These are phyloP conservation scores for Cladosporium sp. DNA, from an alignment of 2,329 filamentous ascomycete genomes.

Conservation along the genomic window DNA sequence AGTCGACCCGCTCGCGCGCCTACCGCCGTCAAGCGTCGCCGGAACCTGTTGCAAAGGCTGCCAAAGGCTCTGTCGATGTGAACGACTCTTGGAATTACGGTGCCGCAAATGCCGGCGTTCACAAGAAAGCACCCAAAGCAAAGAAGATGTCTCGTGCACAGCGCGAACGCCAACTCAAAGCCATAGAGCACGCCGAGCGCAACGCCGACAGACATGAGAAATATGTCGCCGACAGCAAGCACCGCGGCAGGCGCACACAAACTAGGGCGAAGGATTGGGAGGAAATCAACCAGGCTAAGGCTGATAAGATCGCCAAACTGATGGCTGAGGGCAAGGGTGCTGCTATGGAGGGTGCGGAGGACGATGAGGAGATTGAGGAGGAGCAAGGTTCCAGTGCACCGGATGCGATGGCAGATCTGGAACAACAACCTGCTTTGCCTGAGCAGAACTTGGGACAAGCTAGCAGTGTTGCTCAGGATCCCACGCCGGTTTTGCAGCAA, in stretches of 20 bases:
- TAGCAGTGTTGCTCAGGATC: conserved; percentile 1
- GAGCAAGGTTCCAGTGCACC: neutral
- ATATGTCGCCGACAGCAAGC: conserved; percentile 51
- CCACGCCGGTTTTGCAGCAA: conserved; percentile 6
- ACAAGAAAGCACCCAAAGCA: conserved; percentile 57
- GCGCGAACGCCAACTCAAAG: conserved; percentile 49
- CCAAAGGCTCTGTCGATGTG: conserved; percentile 44
- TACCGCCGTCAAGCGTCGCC: conserved; percentile 68
- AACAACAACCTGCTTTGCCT: conserved; percentile 8
- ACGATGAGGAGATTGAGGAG: conserved; percentile 9
- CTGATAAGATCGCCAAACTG: conserved; percentile 7
- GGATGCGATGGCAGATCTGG: conserved; percentile 9
- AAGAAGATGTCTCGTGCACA: conserved; percentile 51
- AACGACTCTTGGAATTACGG: conserved; percentile 63
- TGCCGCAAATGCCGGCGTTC: conserved; percentile 64
- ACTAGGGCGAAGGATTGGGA: conserved; percentile 28
- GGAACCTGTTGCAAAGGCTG: conserved; percentile 37
- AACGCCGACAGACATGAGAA: conserved; percentile 51
- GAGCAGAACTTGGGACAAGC: conserved; percentile 10
- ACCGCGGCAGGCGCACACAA: conserved; percentile 42
- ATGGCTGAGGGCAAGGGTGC: conserved; percentile 6
- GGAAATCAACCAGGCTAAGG: conserved; percentile 28
- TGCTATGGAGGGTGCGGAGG: conserved; percentile 6
- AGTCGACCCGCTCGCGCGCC: conserved; percentile 67
- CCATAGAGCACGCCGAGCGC: conserved; percentile 51